Evolutionary conservation across 2,329 filamentous ascomycete genomes (phyloP).

Genomic region (Colletotrichum agaves): DNA sequence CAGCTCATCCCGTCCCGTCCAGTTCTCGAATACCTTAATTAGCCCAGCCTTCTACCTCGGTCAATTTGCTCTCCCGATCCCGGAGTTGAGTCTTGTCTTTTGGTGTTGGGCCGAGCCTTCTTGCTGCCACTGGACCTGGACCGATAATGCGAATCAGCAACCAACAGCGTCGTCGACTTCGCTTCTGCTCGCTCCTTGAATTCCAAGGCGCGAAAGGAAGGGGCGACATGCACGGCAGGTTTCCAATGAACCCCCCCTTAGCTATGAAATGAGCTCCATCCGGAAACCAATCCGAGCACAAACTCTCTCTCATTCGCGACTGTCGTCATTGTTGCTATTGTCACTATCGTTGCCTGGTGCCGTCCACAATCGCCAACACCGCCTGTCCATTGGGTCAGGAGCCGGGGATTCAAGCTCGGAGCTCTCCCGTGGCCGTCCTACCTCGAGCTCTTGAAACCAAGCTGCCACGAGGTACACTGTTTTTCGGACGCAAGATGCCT

Average conservation of each 20-base stretch:
- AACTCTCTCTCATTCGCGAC: conserved; percentile 28
- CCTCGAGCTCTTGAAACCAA: conserved; percentile 30
- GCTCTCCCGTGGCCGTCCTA: background rate
- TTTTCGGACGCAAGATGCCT: conserved; percentile 25
- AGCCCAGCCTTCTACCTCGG: conserved; percentile 6
- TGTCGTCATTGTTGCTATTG: background rate
- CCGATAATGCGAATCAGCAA: background rate
- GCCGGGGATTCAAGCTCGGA: conserved; percentile 1
- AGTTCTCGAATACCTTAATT: no score
- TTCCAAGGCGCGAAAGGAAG: conserved; percentile 21
- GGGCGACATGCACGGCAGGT: conserved; percentile 30
- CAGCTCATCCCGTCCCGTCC: background rate
- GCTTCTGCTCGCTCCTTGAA: conserved; percentile 2
- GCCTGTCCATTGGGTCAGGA: background rate
- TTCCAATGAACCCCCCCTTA: conserved; percentile 1
- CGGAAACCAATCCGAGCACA: conserved; percentile 29
- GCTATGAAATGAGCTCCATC: conserved; percentile 10
- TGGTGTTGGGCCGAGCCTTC: no score
- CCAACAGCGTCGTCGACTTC: background rate
- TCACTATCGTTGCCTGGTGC: background rate
- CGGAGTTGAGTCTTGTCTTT: conserved; percentile 1
- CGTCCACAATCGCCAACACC: conserved; percentile 1
- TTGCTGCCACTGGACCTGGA: background rate
- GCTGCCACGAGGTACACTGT: conserved; percentile 13
- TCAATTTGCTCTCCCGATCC: conserved; percentile 29